These are phyloP conservation scores for Hypoxylon crocopeplum DNA, from an alignment of 495 filamentous ascomycete genomes.

Conservation along the genomic window DNA sequence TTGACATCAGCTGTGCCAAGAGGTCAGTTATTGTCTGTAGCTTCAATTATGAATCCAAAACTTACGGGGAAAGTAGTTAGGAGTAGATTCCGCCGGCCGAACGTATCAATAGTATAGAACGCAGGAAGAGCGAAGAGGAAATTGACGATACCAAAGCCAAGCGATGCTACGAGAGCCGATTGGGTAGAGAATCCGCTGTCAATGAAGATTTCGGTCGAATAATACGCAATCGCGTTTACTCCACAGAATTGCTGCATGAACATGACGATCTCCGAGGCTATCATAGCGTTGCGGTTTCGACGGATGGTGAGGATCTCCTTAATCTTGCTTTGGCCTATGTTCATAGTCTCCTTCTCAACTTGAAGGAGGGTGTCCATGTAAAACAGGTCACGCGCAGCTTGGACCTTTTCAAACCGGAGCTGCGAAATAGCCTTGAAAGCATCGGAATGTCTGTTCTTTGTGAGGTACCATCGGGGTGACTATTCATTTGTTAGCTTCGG, in stretches of 20 bases:
- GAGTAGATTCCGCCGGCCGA: conserved; percentile 80
- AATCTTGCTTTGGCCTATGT: conserved; percentile 66
- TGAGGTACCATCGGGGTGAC: conserved; percentile 77
- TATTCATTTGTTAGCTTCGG: conserved; percentile 21
- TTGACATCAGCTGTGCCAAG: conserved; percentile 60
- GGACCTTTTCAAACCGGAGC: conserved; percentile 73
- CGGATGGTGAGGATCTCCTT: conserved; percentile 75
- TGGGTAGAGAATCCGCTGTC: conserved; percentile 63
- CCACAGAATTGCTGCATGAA: conserved; percentile 84
- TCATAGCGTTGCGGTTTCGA: conserved; percentile 76
- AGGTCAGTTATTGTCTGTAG: not conserved
- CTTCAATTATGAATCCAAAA: not conserved
- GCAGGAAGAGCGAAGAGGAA: conserved; percentile 81
- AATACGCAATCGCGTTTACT: conserved; percentile 73
- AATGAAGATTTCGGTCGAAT: conserved; percentile 69
- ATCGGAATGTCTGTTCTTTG: conserved; percentile 66
- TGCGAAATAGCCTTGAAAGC: conserved; percentile 71
- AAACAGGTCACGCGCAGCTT: conserved; percentile 82
- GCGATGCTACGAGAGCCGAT: conserved; percentile 67
- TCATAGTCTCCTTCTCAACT: conserved; percentile 65
- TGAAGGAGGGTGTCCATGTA: conserved; percentile 79
- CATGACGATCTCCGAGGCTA: conserved; percentile 80
- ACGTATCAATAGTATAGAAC: conserved; percentile 82
- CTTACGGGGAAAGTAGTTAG: conserved; percentile 73
- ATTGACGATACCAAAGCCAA: conserved; percentile 82